Percentiles rank a stretch among this genome's conserved stretches.
phyloP scores from a whole-genome alignment of 805 yeast genomes.

The Kluyveromyces nonfermentans region DNA sequence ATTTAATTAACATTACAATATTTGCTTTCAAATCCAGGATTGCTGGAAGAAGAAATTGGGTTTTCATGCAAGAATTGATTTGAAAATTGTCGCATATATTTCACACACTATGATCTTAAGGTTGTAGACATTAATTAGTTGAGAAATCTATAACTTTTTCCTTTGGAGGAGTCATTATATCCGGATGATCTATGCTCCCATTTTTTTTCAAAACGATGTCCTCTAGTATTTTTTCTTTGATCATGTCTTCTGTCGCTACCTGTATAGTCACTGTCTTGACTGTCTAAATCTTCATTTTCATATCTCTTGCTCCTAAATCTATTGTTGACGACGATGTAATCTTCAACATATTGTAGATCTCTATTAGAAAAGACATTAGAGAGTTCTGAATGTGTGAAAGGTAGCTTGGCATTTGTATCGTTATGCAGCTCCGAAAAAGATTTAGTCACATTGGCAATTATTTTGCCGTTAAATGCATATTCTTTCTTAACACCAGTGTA shows the following conservation, averaged over 20 bases:
- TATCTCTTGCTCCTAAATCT: background rate
- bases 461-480: conserved; percentile 23
- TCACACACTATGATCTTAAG: background rate
- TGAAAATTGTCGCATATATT: background rate
- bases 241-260: background rate
- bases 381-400: conserved; percentile 2
- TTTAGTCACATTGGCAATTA: conserved; percentile 17
- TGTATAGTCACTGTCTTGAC: background rate
- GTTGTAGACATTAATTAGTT: background rate
- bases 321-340: background rate
- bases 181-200: background rate
- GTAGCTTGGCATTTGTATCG: conserved; percentile 18
- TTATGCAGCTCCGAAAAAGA: conserved; percentile 18
- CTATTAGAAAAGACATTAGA: conserved; percentile 9
- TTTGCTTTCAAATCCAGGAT: too few relatives aligned
- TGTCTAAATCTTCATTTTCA: background rate
- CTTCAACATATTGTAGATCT: background rate
- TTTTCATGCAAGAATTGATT: background rate
- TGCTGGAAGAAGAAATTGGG: too few relatives aligned
- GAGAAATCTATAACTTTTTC: background rate
- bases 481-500: conserved; percentile 28
- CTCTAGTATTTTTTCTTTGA: background rate
- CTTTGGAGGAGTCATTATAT: background rate
- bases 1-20: too few relatives aligned
- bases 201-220: conserved; percentile 1